Evolutionary conservation across 1,139 yeast genomes (phyloP).

Genomic region (Candida mesenterica): DNA sequence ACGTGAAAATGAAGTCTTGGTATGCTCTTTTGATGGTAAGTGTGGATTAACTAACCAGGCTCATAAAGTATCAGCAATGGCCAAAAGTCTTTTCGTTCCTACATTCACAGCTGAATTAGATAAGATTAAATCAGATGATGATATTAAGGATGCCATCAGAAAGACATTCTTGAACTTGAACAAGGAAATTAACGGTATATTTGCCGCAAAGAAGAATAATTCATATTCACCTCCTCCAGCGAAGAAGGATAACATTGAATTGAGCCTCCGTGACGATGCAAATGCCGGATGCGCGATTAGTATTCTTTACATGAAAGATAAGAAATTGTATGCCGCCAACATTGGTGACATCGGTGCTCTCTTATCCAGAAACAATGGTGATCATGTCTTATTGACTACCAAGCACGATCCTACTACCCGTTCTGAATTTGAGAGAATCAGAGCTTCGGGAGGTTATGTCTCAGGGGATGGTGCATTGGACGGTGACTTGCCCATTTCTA

Average conservation of each 20-base stretch:
- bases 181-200: constrained; percentile 61
- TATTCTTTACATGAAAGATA: constrained; percentile 72
- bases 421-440: constrained; percentile 78
- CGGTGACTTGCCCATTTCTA: constrained; percentile 76
- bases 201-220: constrained; percentile 36
- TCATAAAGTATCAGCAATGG: constrained; percentile 67
- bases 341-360: constrained; percentile 89
- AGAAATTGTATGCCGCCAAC: constrained; percentile 75
- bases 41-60: constrained; percentile 57
- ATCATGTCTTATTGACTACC: constrained; percentile 66
- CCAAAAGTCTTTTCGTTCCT: constrained; percentile 69
- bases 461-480: constrained; percentile 83
- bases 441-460: constrained; percentile 90
- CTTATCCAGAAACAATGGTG: constrained; percentile 78
- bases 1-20: constrained; percentile 63
- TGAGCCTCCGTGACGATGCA: constrained; percentile 57
- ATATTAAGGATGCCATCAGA: constrained; percentile 65
- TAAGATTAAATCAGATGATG: constrained; percentile 43
- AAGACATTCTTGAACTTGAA: constrained; percentile 78
- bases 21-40: constrained; percentile 88
- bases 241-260: constrained; percentile 43
- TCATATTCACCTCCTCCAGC: constrained; percentile 23
- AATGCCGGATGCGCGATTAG: constrained; percentile 87
- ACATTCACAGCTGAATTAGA: constrained; percentile 63
- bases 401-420: constrained; percentile 84